Base-by-base conservation (phyloP, 306 rosid species). In the Gastrolobium villosum region DNA sequence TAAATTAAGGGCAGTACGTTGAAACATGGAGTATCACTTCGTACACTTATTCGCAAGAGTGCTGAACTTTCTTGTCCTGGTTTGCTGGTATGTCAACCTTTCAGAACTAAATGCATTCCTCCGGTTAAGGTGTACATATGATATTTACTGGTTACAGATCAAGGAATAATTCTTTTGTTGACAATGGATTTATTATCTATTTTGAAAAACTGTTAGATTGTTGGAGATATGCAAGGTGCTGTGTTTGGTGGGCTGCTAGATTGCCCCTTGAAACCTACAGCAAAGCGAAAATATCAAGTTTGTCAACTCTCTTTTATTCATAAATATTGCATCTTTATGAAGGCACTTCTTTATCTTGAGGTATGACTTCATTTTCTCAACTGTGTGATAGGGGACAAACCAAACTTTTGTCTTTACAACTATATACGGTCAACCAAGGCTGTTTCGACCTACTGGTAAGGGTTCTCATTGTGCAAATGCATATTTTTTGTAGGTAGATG, bases 1-100 rank as follows among this genome's bases (percentile, higher is more conserved):
- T 90, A 81, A 88, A 85, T 93, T 97, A 93, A 96, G 99, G 98
- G 98, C 99, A 96, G 99, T 89, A 93, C 99, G 73, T 69, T 61
- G 84, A 96, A 91, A 84, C 96, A 96, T 83, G 99, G 99, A 75
- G 83, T 90, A 84, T 95, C 99, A 74, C 98, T 95, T 44, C 99
- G 97, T 50, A 93, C 98, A 20, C 99, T 95, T 75, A 89, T 95
- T 68, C 99, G 98, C 84, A 88, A 83, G 83, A 95, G 99, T 66
- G 85, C 94, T 67, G 90, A 93, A 65, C 82, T 93, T 75, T 74
- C 96, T 46, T 89, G 96, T 77, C 99, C 98, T 65, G 93, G 96
- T 83, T 89, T 95, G 88, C 88, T 95, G 91, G 99, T 95, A 90
- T 40, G 88, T 32, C 48, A 52, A 31, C 64, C 70, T 44, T 37